Evolutionary conservation across 2,329 filamentous ascomycete species (phyloP), one percentile per base, ranked within the genome.

Genomic region (Thielaviopsis populi): DNA sequence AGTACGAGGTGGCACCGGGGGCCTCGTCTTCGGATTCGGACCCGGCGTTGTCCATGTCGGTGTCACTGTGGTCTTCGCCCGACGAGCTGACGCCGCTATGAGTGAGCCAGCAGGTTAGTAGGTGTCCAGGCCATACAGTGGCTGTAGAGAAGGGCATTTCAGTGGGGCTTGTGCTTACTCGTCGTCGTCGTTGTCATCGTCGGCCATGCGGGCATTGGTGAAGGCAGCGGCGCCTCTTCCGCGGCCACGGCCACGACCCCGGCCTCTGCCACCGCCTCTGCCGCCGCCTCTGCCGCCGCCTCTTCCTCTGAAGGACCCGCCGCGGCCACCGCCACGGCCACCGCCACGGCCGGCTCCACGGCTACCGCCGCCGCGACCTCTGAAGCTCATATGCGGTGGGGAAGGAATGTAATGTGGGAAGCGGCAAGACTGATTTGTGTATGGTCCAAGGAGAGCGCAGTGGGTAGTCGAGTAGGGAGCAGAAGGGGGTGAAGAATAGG

Each of bases 1-100:
- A 75, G 67, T 86, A 86, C 2, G 83, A 79, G 4, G 71, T 53
- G 48, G 71, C 67, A n/a, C 73, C 61, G 4, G 66, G 70, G 27
- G 69, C 69, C 63, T 76, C 75, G 46, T 73, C 72, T 22, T 78
- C 76, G 58, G 79, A 79, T 46, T 74, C 74, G 22, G 75, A 75
- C 65, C 73, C 75, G 24, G 15, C 40, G 15, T 61, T 24, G 4
- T 54, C 27, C 56, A 61, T 63, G 24, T 79, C 78, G 41, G 53
- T 54, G 24, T 78, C 77, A 1, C 77, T 73, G 56, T 78, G 70
- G 1, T 80, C 78, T 7, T 78, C 76, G 8, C 78, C 77, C 6
- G 75, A 74, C 71, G 70, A 22, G n/a, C 58, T 48, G 53, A 53
- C 17, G 43, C 53, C 41, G 15, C 22, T 46, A 17, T 11, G 19